Conservation (phyloP, 306 rosid genomes). For the Lathyrus tuberosus region DNA sequence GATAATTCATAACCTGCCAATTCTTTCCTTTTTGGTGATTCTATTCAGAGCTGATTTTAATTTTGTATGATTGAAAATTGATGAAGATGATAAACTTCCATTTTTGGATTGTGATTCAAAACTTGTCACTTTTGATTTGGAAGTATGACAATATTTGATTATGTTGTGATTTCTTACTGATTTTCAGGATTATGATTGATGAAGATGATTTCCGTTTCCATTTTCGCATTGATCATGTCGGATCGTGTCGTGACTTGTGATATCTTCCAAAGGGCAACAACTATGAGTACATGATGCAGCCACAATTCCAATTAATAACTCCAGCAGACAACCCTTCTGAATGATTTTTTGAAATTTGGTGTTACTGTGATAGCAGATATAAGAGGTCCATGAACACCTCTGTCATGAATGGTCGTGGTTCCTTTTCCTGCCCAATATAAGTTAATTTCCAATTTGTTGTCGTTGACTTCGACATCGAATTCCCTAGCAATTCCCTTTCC, state of each 20-base stretch:
- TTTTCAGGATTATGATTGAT: no score
- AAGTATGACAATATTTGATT: no score
- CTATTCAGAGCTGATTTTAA: no score
- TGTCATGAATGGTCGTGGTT: conserved; percentile 62
- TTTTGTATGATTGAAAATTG: no score
- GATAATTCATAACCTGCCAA: no score
- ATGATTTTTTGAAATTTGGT: conserved; percentile 56
- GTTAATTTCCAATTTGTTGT: conserved; percentile 70
- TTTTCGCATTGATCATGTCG: no score
- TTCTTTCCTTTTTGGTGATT: no score
- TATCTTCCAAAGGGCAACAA: conserved; percentile 48
- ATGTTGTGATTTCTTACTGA: no score
- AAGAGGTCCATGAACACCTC: conserved; percentile 86
- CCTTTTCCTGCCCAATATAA: conserved; percentile 90
- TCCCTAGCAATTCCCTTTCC: conserved; percentile 49
- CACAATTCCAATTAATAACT: conserved; percentile 67
- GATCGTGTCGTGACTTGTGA: background rate
- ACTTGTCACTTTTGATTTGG: no score
- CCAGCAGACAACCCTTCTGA: conserved; percentile 54
- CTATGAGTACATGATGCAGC: conserved; percentile 55
- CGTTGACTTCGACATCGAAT: conserved; percentile 49
- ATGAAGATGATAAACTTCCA: no score
- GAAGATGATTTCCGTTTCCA: no score
- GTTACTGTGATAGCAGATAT: conserved; percentile 74
- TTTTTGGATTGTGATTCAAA: no score